Percentiles rank a stretch among this genome's conserved stretches.
Evolutionary conservation across 2,329 filamentous ascomycete species (phyloP).

Genomic region (Cercospora sp.): DNA sequence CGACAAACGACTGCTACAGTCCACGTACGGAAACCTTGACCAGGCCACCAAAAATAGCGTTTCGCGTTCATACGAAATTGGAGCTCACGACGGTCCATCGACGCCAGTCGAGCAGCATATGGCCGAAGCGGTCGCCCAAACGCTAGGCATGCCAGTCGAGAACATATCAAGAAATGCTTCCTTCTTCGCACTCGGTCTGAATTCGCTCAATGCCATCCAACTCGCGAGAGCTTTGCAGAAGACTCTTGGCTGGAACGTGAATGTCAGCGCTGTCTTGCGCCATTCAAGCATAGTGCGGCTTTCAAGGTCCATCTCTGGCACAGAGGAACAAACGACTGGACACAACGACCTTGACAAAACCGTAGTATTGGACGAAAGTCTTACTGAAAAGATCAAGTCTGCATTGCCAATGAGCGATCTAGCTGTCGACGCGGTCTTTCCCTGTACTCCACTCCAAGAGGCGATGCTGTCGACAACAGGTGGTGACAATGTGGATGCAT

Average conservation of each 20-base stretch:
- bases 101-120: slow-evolving; percentile 59
- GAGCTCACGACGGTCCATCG: slow-evolving; percentile 48
- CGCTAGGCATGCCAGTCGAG: slow-evolving; percentile 49
- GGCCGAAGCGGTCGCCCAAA: slow-evolving; percentile 55
- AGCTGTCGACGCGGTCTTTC: slow-evolving; percentile 61
- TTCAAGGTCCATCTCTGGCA: background rate
- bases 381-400: slow-evolving; percentile 16
- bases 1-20: slow-evolving; percentile 59
- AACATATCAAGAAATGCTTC: slow-evolving; percentile 66
- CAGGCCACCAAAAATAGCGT: slow-evolving; percentile 49
- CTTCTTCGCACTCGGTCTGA: slow-evolving; percentile 72
- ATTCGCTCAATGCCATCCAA: slow-evolving; percentile 68
- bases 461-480: slow-evolving; percentile 71
- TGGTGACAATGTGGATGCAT: slow-evolving; percentile 53
- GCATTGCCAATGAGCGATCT: background rate
- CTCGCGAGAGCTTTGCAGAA: slow-evolving; percentile 62
- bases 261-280: slow-evolving; percentile 69
- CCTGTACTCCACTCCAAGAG: slow-evolving; percentile 85
- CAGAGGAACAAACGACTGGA: background rate
- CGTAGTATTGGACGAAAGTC: slow-evolving; percentile 4
- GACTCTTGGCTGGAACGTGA: slow-evolving; percentile 50
- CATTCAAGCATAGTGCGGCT: slow-evolving; percentile 67
- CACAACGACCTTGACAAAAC: background rate
- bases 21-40: slow-evolving; percentile 51
- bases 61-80: slow-evolving; percentile 38